Percentiles rank a stretch among this genome's conserved stretches.
Conservation (phyloP, 345 rosid species). For the Luvunga scandens region DNA sequence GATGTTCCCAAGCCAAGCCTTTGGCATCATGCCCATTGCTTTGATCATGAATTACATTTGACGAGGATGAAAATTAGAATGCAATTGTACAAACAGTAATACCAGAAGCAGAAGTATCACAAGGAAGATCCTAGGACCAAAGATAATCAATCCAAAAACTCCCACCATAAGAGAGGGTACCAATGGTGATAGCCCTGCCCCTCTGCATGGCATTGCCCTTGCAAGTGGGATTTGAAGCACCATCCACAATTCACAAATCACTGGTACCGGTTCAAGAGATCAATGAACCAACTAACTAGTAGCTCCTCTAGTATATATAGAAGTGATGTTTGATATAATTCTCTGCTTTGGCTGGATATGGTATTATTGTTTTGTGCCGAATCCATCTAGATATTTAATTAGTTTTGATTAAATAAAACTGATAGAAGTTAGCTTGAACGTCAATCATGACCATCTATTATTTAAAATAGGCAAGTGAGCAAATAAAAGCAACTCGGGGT, state of each 20-base stretch:
- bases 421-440: not conserved
- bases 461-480: not conserved
- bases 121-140: not conserved
- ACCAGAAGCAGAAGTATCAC: not conserved
- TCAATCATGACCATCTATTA: not conserved
- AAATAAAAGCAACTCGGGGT: not conserved
- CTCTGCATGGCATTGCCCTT: not conserved
- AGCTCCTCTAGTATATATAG: not conserved
- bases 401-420: too few relatives aligned
- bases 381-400: too few relatives aligned
- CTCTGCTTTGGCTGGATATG: too few relatives aligned
- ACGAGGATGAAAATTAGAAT: not conserved
- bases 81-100: not conserved
- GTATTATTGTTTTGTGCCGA: too few relatives aligned
- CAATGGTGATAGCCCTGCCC: not conserved
- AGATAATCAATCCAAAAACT: not conserved
- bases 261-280: not conserved
- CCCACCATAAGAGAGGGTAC: not conserved
- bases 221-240: not conserved
- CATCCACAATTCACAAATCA: not conserved
- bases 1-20: conserved; percentile 4
- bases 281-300: not conserved
- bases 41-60: not conserved
- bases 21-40: not conserved
- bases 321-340: too few relatives aligned